Evolutionary conservation across 306 rosid species (phyloP), one percentile per base, ranked within the genome.

Genomic region (Vicia sativa): DNA sequence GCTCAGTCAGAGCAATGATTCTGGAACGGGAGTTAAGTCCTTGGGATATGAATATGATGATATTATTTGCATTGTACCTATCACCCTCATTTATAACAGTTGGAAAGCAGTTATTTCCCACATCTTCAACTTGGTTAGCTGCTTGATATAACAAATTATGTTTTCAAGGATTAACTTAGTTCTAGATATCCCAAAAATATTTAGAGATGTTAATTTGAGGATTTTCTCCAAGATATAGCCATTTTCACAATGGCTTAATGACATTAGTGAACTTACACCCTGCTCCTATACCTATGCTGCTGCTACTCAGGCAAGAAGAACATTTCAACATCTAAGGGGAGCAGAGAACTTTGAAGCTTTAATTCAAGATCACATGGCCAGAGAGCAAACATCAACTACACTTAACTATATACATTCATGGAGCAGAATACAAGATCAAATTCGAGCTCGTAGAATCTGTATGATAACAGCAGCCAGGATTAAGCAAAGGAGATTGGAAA

Each of bases 351-450:
- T 76, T 29, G 85, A 82, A 44, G 77, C 76, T 57, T 44, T 80
- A 49, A 77, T 75, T 77, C 83, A 82, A 78, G 95, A 81, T 72
- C 87, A 78, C 59, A 46, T 62, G 61, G 83, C 80, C 9, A 70
- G 74, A 64, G 84, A 82, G 77, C 95, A 85, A 74, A 79, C 83
- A 75, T 58, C 57, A 26, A 84, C 85, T 54, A 84, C 96, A 31
- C 77, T 84, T 10, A 81, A 64, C 75, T 81, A 80, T 42, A 79
- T 90, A 75, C 90, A 87, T 73, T 82, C 90, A 69, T 87, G 97
- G 96, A 82, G 83, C 67, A 84, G 75, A 74, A 77, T 87, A 72
- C 97, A 87, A 57, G 88, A 85, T 5, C 82, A 87, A 70, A 85
- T 90, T 71, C 73, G 81, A 77, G 70, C 70, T 45, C 97, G 96